Evolutionary conservation across 2,329 filamentous ascomycete species (phyloP), one percentile per base, ranked within the genome.

Genomic region (Penicillium verrucosum): DNA sequence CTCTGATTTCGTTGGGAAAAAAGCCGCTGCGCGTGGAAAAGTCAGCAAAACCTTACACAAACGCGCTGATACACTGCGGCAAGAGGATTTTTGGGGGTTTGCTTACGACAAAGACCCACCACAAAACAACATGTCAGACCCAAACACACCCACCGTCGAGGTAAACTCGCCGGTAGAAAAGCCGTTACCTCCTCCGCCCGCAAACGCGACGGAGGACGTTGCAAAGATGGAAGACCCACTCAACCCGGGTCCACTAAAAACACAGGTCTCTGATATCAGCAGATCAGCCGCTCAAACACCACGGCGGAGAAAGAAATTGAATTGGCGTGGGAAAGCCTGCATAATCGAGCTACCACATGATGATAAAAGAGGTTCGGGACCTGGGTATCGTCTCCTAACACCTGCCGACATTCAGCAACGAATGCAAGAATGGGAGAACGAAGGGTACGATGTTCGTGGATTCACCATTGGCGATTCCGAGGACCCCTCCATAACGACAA

Each of bases 251-350:
- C 49, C 51, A 25, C 18, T 58, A 34, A 63, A 58, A 40, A 62
- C 48, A 30, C 58, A 59, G 38, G 56, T 51, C 45, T 59, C 53
- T 46, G 61, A 59, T 27, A 63, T 62, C 40, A 59, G 43, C 49
- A 56, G 40, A 51, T 40, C 57, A 41, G 67, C 72, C 11, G 56
- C 61, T n/a, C 71, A 71, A 44, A 67, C 71, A 23, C 69, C 62
- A 44, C 61, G 75, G 53, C 67, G 68, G n/a, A 89, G 83, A 75
- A 92, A 89, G 71, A 90, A 87, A 74, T 79, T 92, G 2, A 81
- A 82, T 44, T 92, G 89, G 88, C 88, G 82, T 67, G 87, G 87
- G 56, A 92, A 90, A 75, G 86, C 84, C 57, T 90, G 90, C 51
- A 74, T 89, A 65, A 85, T 92, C 42, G 77, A 86, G 27, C 75